Evolutionary conservation across 2,329 filamentous ascomycete species (phyloP).

Genomic region (Fusarium nelsonii): DNA sequence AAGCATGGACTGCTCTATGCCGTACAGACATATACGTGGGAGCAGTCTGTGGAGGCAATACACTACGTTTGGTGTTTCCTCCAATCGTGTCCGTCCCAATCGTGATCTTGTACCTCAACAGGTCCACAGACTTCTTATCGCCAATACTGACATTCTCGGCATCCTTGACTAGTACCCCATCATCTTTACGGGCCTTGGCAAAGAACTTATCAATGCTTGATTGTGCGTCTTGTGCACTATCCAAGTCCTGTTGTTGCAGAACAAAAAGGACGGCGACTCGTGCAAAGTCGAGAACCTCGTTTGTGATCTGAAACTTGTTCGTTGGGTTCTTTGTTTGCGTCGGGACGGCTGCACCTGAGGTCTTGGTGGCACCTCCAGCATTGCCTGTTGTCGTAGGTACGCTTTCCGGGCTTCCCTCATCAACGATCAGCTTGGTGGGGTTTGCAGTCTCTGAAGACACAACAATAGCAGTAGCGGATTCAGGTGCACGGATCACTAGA

Average conservation of each 20-base stretch:
- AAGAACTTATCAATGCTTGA: constrained; percentile 68
- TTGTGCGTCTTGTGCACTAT: constrained; percentile 67
- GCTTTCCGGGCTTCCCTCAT: constrained; percentile 36
- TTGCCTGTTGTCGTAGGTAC: constrained; percentile 26
- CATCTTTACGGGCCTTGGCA: constrained; percentile 52
- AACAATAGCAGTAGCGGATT: constrained; percentile 33
- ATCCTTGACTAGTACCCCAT: constrained; percentile 51
- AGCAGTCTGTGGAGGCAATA: background rate
- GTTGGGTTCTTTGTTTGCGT: constrained; percentile 31
- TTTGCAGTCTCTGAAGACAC: constrained; percentile 35
- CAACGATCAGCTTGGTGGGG: constrained; percentile 41
- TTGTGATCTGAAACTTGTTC: constrained; percentile 61
- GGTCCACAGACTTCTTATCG: constrained; percentile 61
- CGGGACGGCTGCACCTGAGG: constrained; percentile 17
- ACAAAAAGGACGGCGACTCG: constrained; percentile 72
- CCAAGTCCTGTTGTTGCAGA: constrained; percentile 66
- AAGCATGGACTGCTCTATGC: constrained; percentile 1
- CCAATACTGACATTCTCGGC: constrained; percentile 60
- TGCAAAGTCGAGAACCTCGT: constrained; percentile 72
- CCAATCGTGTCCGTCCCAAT: constrained; percentile 51
- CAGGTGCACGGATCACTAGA: constrained; percentile 23
- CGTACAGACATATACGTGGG: constrained; percentile 1
- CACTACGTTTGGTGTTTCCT: constrained; percentile 41
- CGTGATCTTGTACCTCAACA: constrained; percentile 62
- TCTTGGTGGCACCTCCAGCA: constrained; percentile 20